phyloP scores from a whole-genome alignment of 805 yeast genomes.

The Ogataea pignaliae region DNA sequence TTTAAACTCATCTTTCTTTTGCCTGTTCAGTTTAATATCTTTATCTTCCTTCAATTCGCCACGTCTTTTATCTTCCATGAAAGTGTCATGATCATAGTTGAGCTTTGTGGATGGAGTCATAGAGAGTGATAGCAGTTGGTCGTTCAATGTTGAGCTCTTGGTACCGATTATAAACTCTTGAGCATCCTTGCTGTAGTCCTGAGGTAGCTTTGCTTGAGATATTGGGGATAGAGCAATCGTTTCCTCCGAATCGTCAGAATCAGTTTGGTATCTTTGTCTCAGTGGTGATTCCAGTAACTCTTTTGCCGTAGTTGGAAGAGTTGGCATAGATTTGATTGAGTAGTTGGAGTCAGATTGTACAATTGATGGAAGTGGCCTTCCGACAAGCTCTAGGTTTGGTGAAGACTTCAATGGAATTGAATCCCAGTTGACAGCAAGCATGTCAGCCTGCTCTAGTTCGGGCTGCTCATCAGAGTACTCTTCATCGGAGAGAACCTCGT shows the following conservation, averaged over 20 bases:
- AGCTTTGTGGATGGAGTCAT: slow-evolving; percentile 14
- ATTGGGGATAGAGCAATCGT: slow-evolving; percentile 24
- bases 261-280: slow-evolving; percentile 11
- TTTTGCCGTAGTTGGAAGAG: slow-evolving; percentile 18
- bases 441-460: slow-evolving; percentile 11
- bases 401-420: slow-evolving; percentile 15
- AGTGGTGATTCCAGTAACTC: slow-evolving; percentile 15
- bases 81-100: slow-evolving; percentile 26
- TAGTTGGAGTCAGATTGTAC: slow-evolving; percentile 30
- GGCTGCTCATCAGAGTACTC: slow-evolving; percentile 8
- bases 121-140: slow-evolving; percentile 41
- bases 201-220: slow-evolving; percentile 8
- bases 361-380: slow-evolving; percentile 34
- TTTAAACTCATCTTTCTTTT: slow-evolving; percentile 12
- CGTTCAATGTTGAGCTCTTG: slow-evolving; percentile 33
- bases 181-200: slow-evolving; percentile 17
- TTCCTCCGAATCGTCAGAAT: slow-evolving; percentile 29
- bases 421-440: slow-evolving; percentile 25
- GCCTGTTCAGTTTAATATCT: slow-evolving; percentile 12
- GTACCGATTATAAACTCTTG: slow-evolving; percentile 24
- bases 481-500: slow-evolving; percentile 24
- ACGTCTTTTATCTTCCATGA: slow-evolving; percentile 22
- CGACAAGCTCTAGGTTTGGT: slow-evolving; percentile 4
- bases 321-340: slow-evolving; percentile 31
- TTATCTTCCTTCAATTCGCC: slow-evolving; percentile 16